A percentile compares a stretch with the other conserved stretches of the same genome.
phyloP scores from a whole-genome alignment of 2,329 filamentous ascomycete genomes.

The Fusarium circinatum region DNA sequence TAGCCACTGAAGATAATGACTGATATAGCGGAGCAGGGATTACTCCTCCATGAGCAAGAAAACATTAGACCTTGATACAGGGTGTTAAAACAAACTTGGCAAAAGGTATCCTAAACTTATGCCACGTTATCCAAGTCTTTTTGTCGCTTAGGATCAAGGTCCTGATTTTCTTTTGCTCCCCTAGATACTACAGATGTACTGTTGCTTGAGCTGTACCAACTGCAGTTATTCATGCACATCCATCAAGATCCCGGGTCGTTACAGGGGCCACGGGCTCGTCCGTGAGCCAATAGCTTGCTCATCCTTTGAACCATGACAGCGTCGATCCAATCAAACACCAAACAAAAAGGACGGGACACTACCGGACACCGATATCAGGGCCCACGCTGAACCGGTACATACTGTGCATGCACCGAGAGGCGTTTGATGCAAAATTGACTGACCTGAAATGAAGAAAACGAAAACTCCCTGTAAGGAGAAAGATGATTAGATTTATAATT shows the following conservation, averaged over 20 bases:
- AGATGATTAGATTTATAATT: not conserved
- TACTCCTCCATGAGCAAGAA: no score
- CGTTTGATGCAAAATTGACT: not conserved
- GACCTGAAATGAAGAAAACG: not conserved
- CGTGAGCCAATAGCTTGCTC: conserved; percentile 29
- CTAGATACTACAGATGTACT: not conserved
- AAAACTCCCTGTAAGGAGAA: conserved; percentile 14
- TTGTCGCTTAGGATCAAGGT: no score
- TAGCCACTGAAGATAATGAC: conserved; percentile 3
- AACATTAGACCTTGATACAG: no score
- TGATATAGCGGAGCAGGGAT: not conserved
- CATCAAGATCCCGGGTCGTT: conserved; percentile 14
- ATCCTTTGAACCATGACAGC: not conserved
- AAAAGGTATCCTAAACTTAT: no score
- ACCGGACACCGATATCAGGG: conserved; percentile 14
- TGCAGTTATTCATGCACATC: conserved; percentile 14
- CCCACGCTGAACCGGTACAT: not conserved
- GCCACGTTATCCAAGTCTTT: no score
- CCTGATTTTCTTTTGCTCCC: no score
- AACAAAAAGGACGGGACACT: conserved; percentile 25
- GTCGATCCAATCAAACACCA: conserved; percentile 29
- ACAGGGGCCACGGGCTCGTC: conserved; percentile 17
- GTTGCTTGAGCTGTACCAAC: not conserved
- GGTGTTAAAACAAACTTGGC: no score
- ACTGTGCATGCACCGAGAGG: not conserved